These are phyloP conservation scores for Knufia fluminis DNA, from an alignment of 2,329 filamentous ascomycete species.

Conservation along the genomic window DNA sequence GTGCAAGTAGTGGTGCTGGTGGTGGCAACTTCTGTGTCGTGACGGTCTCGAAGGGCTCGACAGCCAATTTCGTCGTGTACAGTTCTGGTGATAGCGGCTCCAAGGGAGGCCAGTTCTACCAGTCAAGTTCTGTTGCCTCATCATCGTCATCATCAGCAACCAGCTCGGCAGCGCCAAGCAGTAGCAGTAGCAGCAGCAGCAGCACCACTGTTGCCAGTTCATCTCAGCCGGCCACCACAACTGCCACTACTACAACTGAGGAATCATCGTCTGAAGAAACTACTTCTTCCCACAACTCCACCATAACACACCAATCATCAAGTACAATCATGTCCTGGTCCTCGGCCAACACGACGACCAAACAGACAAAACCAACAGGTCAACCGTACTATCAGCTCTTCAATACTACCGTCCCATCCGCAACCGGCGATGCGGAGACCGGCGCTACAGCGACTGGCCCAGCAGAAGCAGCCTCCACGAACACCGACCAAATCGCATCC, in stretches of 20 bases:
- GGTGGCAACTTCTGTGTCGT: conserved; percentile 66
- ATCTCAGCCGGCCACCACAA: neutral
- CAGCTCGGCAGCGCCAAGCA: neutral
- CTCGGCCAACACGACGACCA: neutral
- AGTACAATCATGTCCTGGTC: neutral
- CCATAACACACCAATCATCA: neutral
- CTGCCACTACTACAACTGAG: conserved; percentile 3
- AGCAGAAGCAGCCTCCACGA: neutral
- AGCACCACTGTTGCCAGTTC: neutral
- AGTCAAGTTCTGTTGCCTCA: conserved; percentile 9
- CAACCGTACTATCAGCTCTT: conserved; percentile 5
- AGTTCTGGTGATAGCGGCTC: conserved; percentile 30
- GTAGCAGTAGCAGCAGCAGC: neutral
- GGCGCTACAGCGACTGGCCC: conserved; percentile 1
- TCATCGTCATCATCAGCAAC: conserved; percentile 11
- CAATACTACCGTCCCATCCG: neutral
- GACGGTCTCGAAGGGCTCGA: conserved; percentile 57
- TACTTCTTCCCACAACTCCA: conserved; percentile 7
- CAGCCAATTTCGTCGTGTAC: conserved; percentile 60
- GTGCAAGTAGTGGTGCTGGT: conserved; percentile 53
- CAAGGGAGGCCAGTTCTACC: conserved; percentile 7
- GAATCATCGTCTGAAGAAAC: conserved; percentile 2
- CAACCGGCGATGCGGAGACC: conserved; percentile 1
- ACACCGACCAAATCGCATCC: neutral
- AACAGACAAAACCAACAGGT: neutral